Conservation (phyloP, 1,284 basidiomycete species). For the Irpex sp. region DNA sequence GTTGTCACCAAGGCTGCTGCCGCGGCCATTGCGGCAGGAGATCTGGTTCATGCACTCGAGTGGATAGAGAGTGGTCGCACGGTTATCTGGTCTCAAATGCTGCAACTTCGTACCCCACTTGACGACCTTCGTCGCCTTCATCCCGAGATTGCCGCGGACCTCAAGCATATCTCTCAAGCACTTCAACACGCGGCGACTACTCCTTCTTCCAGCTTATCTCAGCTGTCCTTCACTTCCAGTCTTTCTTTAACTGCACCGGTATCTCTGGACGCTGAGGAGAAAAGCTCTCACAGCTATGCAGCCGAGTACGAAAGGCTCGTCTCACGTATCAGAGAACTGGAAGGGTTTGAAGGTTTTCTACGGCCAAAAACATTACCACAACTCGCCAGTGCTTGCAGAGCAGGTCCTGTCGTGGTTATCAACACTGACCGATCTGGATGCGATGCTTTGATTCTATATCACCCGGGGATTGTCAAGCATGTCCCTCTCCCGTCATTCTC, state of each 20-base stretch:
- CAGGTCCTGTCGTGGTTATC: not conserved
- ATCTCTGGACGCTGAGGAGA: not conserved
- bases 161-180: not conserved
- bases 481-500: not conserved
- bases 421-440: not conserved
- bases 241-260: not conserved
- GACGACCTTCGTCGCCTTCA: not conserved
- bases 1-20: not conserved
- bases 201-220: not conserved
- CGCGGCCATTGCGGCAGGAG: not conserved
- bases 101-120: not conserved
- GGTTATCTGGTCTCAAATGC: not conserved
- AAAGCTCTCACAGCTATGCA: not conserved
- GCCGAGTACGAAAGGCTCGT: not conserved
- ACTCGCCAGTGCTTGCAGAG: not conserved
- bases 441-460: not conserved
- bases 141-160: not conserved
- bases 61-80: not conserved
- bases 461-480: not conserved
- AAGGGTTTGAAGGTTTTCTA: not conserved
- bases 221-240: not conserved
- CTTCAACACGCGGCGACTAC: not conserved
- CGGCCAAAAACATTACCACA: not conserved
- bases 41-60: not conserved
- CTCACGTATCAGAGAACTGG: not conserved